These are phyloP conservation scores for Sphagnum contortum DNA, from an alignment of 225 moss, liverwort and hornwort species.

Conservation along the genomic window DNA sequence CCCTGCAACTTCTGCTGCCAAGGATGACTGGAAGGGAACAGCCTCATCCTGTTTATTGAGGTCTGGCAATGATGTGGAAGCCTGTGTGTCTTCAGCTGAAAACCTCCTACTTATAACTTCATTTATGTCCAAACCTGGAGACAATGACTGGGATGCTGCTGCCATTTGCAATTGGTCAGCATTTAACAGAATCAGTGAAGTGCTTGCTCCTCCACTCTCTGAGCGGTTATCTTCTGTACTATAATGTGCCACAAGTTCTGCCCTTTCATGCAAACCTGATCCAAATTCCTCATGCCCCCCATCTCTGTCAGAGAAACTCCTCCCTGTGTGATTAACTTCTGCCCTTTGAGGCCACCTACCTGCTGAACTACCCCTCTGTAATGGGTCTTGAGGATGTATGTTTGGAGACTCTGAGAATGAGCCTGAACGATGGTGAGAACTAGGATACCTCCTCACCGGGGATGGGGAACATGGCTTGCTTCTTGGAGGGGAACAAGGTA, in stretches of 20 bases:
- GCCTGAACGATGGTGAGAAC: constrained; percentile 38
- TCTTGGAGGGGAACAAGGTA: constrained; percentile 27
- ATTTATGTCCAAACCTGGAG: constrained; percentile 50
- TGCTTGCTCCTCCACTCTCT: constrained; percentile 52
- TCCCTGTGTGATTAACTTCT: too few species aligned
- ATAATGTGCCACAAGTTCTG: constrained; percentile 4
- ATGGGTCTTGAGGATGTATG: constrained; percentile 38
- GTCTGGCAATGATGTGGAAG: constrained; percentile 46
- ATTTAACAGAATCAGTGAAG: constrained; percentile 31
- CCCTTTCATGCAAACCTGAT: constrained; percentile 31
- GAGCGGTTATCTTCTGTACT: constrained; percentile 36
- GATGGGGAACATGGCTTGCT: constrained; percentile 31
- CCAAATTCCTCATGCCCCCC: constrained; percentile 30
- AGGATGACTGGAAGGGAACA: constrained; percentile 45
- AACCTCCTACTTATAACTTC: constrained; percentile 50
- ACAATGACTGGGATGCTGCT: constrained; percentile 31
- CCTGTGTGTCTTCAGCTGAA: constrained; percentile 39
- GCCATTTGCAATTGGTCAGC: constrained; percentile 19
- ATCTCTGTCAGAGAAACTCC: constrained; percentile 21
- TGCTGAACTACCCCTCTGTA: constrained; percentile 11
- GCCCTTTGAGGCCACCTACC: too few species aligned
- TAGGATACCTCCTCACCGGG: constrained; percentile 25
- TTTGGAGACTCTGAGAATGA: constrained; percentile 67
- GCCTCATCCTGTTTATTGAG: constrained; percentile 43
- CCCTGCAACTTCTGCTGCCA: constrained; percentile 39